Percentiles rank a stretch among this genome's conserved stretches.
Conservation (phyloP, 2,329 filamentous ascomycete species). For the Hypomyces perniciosus region DNA sequence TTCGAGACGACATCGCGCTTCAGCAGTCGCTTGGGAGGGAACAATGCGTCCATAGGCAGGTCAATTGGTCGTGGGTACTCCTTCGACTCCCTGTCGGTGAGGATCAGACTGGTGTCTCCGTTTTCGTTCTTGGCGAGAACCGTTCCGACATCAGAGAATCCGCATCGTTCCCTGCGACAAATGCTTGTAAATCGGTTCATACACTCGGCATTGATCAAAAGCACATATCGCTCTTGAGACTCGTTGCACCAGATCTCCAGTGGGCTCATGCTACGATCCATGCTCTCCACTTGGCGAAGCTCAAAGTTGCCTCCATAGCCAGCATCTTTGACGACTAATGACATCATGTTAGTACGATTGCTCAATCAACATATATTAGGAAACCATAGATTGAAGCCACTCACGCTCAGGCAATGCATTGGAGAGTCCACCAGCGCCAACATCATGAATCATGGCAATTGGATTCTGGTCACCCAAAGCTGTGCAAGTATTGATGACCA, state of each 20-base stretch:
- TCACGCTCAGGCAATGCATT: conserved; percentile 70
- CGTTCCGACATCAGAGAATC: conserved; percentile 84
- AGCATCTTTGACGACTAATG: conserved; percentile 74
- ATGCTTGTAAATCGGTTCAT: conserved; percentile 70
- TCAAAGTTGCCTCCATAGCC: conserved; percentile 89
- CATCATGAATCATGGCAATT: conserved; percentile 95
- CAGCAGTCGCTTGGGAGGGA: conserved; percentile 81
- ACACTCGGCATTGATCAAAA: conserved; percentile 75
- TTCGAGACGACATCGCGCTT: conserved; percentile 66
- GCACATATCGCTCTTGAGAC: conserved; percentile 91
- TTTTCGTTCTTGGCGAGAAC: conserved; percentile 57
- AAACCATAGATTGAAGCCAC: neutral
- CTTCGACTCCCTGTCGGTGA: conserved; percentile 74
- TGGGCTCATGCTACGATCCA: conserved; percentile 87
- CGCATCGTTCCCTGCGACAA: conserved; percentile 76
- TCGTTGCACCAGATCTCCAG: conserved; percentile 98
- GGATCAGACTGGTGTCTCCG: conserved; percentile 65
- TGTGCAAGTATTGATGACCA: conserved; percentile 94
- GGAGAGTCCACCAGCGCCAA: conserved; percentile 77
- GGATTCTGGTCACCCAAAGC: conserved; percentile 79
- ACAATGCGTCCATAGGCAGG: conserved; percentile 80
- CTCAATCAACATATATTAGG: neutral
- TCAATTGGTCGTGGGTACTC: conserved; percentile 77
- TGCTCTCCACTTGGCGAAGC: conserved; percentile 86
- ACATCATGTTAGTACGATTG: neutral